These are phyloP conservation scores for Torulaspora globosa DNA, from an alignment of 1,139 yeast species.

Conservation along the genomic window DNA sequence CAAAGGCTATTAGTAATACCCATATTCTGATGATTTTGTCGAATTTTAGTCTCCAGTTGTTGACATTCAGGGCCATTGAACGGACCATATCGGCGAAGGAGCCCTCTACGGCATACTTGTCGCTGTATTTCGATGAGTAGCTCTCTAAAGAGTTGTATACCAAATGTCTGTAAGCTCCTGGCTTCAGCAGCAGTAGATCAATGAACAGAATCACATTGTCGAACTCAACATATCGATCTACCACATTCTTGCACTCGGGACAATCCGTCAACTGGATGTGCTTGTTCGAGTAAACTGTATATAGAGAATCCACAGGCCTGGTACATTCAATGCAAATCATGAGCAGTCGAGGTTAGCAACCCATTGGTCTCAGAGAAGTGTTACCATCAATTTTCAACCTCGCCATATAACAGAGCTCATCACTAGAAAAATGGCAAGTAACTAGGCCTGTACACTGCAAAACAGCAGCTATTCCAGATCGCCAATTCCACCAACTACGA, in stretches of 20 bases:
- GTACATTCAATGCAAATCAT: constrained; percentile 93
- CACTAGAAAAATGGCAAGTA: not conserved
- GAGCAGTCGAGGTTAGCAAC: not conserved
- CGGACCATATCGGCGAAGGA: constrained; percentile 1
- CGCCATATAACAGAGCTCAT: not conserved
- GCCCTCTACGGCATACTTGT: constrained; percentile 10
- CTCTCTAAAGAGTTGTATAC: constrained; percentile 65
- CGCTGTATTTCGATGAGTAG: constrained; percentile 17
- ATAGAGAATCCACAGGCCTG: constrained; percentile 58
- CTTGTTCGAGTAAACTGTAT: constrained; percentile 67
- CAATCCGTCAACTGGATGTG: constrained; percentile 83
- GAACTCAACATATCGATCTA: constrained; percentile 88
- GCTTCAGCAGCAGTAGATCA: constrained; percentile 75
- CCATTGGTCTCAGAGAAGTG: not conserved
- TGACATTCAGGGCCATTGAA: constrained; percentile 9
- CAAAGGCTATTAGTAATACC: constrained; percentile 69
- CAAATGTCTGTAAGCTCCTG: constrained; percentile 86
- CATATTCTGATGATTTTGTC: constrained; percentile 46
- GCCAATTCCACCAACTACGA: not conserved
- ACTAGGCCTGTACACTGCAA: not conserved
- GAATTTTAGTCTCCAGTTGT: constrained; percentile 30
- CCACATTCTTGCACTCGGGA: constrained; percentile 62
- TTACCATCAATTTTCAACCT: not conserved
- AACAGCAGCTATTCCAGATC: not conserved
- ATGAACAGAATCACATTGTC: constrained; percentile 80